Evolutionary conservation across 225 moss, liverwort and hornwort genomes (phyloP).

Genomic region (Ulota crispa): DNA sequence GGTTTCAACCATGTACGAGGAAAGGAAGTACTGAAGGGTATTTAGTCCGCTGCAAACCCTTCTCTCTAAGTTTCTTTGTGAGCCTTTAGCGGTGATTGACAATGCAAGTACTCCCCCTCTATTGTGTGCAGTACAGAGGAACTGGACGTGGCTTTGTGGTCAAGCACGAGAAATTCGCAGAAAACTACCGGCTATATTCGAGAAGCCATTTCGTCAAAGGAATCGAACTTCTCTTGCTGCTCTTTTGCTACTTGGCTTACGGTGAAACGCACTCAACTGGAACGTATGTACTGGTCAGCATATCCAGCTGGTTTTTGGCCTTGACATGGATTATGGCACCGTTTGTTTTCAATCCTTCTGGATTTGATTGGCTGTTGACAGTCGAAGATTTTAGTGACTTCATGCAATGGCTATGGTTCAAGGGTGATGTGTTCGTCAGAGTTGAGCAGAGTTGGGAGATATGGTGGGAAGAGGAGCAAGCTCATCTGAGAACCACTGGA

Average conservation of each 20-base stretch:
- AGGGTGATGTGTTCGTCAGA: slow-evolving; percentile 75
- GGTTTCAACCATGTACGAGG: not conserved
- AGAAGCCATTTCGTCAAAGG: slow-evolving; percentile 91
- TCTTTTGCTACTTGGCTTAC: slow-evolving; percentile 71
- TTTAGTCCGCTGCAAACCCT: not conserved
- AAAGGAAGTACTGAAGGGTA: not conserved
- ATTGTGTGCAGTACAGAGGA: slow-evolving; percentile 67
- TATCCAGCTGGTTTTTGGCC: slow-evolving; percentile 92
- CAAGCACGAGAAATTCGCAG: slow-evolving; percentile 74
- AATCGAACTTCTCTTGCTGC: slow-evolving; percentile 73
- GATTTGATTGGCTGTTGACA: slow-evolving; percentile 86
- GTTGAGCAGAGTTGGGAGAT: slow-evolving; percentile 67
- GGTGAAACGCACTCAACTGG: slow-evolving; percentile 53
- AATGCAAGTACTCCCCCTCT: not conserved
- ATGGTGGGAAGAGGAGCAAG: slow-evolving; percentile 94
- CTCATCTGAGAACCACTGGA: slow-evolving; percentile 70
- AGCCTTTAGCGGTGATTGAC: not conserved
- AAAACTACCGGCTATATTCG: slow-evolving; percentile 77
- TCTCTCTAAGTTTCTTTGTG: not conserved
- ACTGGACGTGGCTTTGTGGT: slow-evolving; percentile 95
- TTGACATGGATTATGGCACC: slow-evolving; percentile 88
- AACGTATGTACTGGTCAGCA: slow-evolving; percentile 62
- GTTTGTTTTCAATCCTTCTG: slow-evolving; percentile 88
- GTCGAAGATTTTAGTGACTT: slow-evolving; percentile 92
- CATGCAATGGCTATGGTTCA: slow-evolving; percentile 85